Percentiles rank a stretch among this genome's conserved stretches.
Evolutionary conservation across 129 eudicot species (phyloP).

Genomic region (Tagetes patula): DNA sequence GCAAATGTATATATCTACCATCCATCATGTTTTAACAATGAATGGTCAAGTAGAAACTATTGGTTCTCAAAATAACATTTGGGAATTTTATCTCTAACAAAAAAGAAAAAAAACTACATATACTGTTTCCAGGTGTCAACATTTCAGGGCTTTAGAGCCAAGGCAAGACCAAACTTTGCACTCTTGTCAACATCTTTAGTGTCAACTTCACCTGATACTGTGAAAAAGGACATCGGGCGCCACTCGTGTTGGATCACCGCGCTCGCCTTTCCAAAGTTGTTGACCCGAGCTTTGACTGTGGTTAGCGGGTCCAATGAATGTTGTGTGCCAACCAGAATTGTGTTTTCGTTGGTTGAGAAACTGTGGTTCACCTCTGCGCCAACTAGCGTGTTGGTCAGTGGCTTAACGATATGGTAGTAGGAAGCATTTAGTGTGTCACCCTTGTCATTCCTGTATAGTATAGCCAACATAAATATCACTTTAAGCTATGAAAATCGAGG

Average conservation of each 20-base stretch:
- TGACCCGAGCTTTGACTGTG: constrained; percentile 61
- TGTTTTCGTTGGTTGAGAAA: constrained; percentile 77
- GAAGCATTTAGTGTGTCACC: constrained; percentile 72
- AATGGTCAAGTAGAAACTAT: constrained; percentile 11
- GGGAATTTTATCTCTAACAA: constrained; percentile 40
- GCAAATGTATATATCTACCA: constrained; percentile 15
- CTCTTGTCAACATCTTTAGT: constrained; percentile 70
- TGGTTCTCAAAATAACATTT: constrained; percentile 17
- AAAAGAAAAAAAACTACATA: constrained; percentile 16
- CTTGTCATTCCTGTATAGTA: constrained; percentile 63
- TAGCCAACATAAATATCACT: not conserved
- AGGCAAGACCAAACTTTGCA: constrained; percentile 85
- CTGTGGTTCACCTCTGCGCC: constrained; percentile 84
- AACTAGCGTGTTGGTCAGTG: constrained; percentile 68
- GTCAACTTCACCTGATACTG: constrained; percentile 76
- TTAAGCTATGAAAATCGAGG: not conserved
- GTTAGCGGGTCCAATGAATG: constrained; percentile 76
- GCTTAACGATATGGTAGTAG: constrained; percentile 73
- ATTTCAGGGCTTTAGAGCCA: constrained; percentile 76
- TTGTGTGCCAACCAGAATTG: constrained; percentile 68
- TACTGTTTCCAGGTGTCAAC: constrained; percentile 15
- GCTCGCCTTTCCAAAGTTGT: constrained; percentile 72
- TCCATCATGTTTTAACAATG: constrained; percentile 17
- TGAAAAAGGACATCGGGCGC: constrained; percentile 78
- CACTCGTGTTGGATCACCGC: constrained; percentile 85